A percentile compares a stretch with the other conserved stretches of the same genome.
These are phyloP conservation scores for Insectozyma bohioensis DNA, from an alignment of 1,139 yeast species.

Conservation along the genomic window DNA sequence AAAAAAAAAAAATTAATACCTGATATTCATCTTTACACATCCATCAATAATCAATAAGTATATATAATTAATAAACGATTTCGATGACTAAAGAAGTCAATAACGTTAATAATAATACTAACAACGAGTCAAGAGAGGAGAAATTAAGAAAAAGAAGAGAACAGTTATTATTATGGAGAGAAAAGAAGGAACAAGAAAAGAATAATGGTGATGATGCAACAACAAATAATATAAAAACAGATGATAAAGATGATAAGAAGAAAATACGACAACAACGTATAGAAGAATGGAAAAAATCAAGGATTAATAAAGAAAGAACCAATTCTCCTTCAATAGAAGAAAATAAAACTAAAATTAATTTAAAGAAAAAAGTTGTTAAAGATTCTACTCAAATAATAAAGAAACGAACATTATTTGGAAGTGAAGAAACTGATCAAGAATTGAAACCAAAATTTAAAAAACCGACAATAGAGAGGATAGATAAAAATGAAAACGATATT, in stretches of 20 bases:
- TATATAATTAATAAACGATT: neutral
- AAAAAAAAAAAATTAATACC: too few relatives aligned
- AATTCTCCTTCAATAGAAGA: slow-evolving; percentile 7
- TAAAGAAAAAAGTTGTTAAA: slow-evolving; percentile 7
- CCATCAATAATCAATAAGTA: too few relatives aligned
- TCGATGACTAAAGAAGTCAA: neutral
- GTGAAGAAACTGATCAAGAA: slow-evolving; percentile 20
- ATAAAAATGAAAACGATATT: slow-evolving; percentile 8
- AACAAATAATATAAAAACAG: slow-evolving; percentile 6
- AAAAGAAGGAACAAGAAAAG: slow-evolving; percentile 31
- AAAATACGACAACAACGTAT: slow-evolving; percentile 28
- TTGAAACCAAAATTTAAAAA: slow-evolving; percentile 25
- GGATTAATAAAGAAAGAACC: slow-evolving; percentile 15
- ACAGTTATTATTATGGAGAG: slow-evolving; percentile 42
- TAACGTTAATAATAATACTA: slow-evolving; percentile 10
- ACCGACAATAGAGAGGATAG: slow-evolving; percentile 18
- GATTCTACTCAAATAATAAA: slow-evolving; percentile 14
- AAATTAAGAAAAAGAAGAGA: slow-evolving; percentile 38
- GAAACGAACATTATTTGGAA: slow-evolving; percentile 15
- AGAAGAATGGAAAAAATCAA: slow-evolving; percentile 42
- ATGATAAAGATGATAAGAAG: slow-evolving; percentile 19
- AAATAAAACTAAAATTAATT: slow-evolving; percentile 5
- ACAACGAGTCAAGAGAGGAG: slow-evolving; percentile 28
- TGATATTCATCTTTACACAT: too few relatives aligned
- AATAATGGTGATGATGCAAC: slow-evolving; percentile 3